These are phyloP conservation scores for Porphyra umbilicalis DNA, from an alignment of 31 red algal genomes.

Conservation along the genomic window DNA sequence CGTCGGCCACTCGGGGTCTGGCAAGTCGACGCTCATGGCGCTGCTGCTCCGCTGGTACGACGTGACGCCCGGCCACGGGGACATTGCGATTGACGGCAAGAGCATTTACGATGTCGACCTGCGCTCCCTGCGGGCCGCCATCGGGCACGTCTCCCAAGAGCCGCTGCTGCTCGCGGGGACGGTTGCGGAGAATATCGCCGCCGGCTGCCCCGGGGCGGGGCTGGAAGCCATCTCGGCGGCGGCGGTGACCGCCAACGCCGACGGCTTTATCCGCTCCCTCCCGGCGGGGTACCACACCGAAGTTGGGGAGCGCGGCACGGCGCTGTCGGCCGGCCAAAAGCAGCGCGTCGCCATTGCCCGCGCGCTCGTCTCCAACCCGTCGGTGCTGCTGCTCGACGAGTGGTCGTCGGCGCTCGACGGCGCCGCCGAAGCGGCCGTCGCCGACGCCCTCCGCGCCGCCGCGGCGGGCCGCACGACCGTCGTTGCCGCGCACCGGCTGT, in stretches of 20 bases:
- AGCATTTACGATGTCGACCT: slow-evolving; percentile 27
- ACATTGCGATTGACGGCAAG: slow-evolving; percentile 34
- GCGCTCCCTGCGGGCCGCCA: slow-evolving; percentile 21
- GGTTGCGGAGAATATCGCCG: slow-evolving; percentile 18
- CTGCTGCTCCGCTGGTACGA: slow-evolving; percentile 65
- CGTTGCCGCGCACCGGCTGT: slow-evolving; percentile 82
- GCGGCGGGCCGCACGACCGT: slow-evolving; percentile 64
- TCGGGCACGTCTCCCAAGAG: slow-evolving; percentile 45
- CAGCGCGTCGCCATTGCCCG: slow-evolving; percentile 93
- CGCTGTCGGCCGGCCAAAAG: slow-evolving; percentile 78
- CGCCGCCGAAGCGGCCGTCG: slow-evolving; percentile 60
- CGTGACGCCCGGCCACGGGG: slow-evolving; percentile 35
- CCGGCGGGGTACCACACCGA: slow-evolving; percentile 59
- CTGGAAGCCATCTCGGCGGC: slow-evolving; percentile 40
- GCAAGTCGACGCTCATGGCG: slow-evolving; percentile 82
- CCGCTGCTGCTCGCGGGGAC: slow-evolving; percentile 32
- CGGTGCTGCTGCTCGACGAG: slow-evolving; percentile 79
- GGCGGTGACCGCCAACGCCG: slow-evolving; percentile 56
- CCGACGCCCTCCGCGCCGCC: slow-evolving; percentile 68
- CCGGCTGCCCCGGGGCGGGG: neutral
- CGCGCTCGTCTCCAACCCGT: slow-evolving; percentile 59
- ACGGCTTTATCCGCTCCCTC: slow-evolving; percentile 41
- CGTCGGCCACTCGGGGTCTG: slow-evolving; percentile 63
- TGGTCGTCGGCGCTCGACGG: slow-evolving; percentile 87
- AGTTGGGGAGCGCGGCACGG: slow-evolving; percentile 68